Evolutionary conservation across 495 filamentous ascomycete species (phyloP), one percentile per base, ranked within the genome.

Genomic region (Aspergillus indologenus): DNA sequence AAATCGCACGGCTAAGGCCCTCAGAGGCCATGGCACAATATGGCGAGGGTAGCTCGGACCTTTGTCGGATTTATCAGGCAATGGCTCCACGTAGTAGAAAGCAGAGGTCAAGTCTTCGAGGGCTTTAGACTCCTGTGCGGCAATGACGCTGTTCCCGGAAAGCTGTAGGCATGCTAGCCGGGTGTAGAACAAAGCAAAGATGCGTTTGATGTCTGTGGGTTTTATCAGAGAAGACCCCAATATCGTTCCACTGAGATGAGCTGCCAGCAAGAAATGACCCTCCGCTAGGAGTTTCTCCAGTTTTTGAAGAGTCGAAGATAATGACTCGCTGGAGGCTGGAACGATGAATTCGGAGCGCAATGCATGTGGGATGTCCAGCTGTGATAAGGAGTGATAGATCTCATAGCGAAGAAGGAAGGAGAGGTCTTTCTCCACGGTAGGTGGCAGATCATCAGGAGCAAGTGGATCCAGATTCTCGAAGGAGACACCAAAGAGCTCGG

Each of bases 11-110:
- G 84, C 85, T 11, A 97, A 76, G 2, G 96, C 82, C 5, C 93
- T 82, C 48, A 98, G 79, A 50, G 87, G 86, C 94, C 94, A 98
- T 8, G 93, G 93, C 0, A 90, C 87, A 3, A 93, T 79, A 70
- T 88, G 86, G 23, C 63, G 68, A 57, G 62, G 63, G 31, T 67
- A 52, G 11, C 44, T 64, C 54, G 60, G 14, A 61, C 67, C 42
- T 65, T 76, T 21, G 74, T 70, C 62, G 6, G 69, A 45, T 1
- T 57, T 26, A 24, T 68, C 62, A 5, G 64, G 31, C 11, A 59
- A 58, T 8, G 66, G 50, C 14, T 75, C 74, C 15, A 78, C 83
- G 68, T 88, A 90, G 72, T 91, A 92, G 58, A 82, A 81, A 44
- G 81, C 69, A 9, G 83, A 84, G 62, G 85, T 88, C 29, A 96